Percentiles rank a stretch among this genome's conserved stretches.
These are phyloP conservation scores for Friedmanniomyces endolithicus DNA, from an alignment of 495 filamentous ascomycete species.

Conservation along the genomic window DNA sequence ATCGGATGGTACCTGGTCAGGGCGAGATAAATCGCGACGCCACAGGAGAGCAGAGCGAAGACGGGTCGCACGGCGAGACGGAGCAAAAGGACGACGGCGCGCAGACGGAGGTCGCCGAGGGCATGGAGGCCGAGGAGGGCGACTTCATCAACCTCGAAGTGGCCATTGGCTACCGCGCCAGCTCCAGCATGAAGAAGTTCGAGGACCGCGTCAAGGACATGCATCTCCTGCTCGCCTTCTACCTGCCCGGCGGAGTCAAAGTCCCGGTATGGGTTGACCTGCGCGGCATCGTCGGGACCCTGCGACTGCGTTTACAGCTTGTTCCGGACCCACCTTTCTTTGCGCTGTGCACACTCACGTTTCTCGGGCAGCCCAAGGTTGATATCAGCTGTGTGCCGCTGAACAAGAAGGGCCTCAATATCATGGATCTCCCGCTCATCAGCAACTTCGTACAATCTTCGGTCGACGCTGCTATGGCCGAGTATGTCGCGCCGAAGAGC, in stretches of 20 bases:
- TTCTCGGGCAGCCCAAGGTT: conserved; percentile 67
- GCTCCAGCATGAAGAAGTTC: conserved; percentile 42
- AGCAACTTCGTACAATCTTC: conserved; percentile 61
- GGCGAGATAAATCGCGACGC: conserved; percentile 28
- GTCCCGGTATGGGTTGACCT: conserved; percentile 63
- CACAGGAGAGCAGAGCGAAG: conserved; percentile 22
- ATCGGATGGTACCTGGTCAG: conserved; percentile 39
- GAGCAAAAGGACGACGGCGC: conserved; percentile 25
- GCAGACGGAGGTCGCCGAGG: conserved; percentile 41
- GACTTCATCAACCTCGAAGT: conserved; percentile 62
- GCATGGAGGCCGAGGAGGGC: conserved; percentile 61
- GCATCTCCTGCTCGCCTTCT: conserved; percentile 57
- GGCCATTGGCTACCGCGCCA: conserved; percentile 54
- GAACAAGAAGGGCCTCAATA: conserved; percentile 50
- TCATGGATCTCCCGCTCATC: conserved; percentile 60
- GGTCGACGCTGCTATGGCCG: conserved; percentile 55
- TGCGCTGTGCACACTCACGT: conserved; percentile 53
- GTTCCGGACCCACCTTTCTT: conserved; percentile 63
- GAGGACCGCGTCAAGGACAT: conserved; percentile 53
- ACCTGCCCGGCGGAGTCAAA: conserved; percentile 45
- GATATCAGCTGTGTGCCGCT: conserved; percentile 55
- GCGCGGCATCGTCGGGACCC: conserved; percentile 49
- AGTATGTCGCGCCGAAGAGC: conserved; percentile 64
- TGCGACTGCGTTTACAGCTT: conserved; percentile 53
- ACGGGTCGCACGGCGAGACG: conserved; percentile 27